Percentiles rank a stretch among this genome's conserved stretches.
phyloP scores from a whole-genome alignment of 2,329 filamentous ascomycete genomes.

The Apiospora sp. region DNA sequence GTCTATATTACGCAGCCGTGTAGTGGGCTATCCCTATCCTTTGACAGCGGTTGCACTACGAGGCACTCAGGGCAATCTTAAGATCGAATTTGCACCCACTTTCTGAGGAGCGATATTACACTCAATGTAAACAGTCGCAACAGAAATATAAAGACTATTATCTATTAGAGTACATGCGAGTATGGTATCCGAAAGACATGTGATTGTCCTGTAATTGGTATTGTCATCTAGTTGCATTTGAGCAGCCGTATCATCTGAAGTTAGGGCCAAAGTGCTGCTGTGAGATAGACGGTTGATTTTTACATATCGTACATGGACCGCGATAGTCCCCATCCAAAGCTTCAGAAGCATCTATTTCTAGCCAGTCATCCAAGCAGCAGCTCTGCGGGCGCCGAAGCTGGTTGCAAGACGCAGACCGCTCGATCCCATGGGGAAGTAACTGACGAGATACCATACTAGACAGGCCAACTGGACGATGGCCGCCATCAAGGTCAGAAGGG shows the following conservation, averaged over 20 bases:
- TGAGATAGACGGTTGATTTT: not conserved
- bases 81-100: not conserved
- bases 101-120: not conserved
- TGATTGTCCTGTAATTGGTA: too few species aligned
- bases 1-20: not conserved
- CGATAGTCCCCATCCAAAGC: not conserved
- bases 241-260: not conserved
- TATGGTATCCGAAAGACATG: not conserved
- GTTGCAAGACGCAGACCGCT: conserved; percentile 87
- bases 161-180: not conserved
- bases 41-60: not conserved
- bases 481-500: conserved; percentile 84
- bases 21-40: too few species aligned
- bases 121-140: not conserved
- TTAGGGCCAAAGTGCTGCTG: not conserved
- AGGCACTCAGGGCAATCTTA: not conserved
- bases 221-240: not conserved
- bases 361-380: conserved; percentile 87
- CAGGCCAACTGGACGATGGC: conserved; percentile 84
- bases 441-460: conserved; percentile 91
- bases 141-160: not conserved
- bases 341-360: conserved; percentile 47
- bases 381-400: conserved; percentile 83
- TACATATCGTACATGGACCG: not conserved
- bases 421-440: conserved; percentile 97